phyloP scores from a whole-genome alignment of 305 asterid species.

The Withania somnifera region DNA sequence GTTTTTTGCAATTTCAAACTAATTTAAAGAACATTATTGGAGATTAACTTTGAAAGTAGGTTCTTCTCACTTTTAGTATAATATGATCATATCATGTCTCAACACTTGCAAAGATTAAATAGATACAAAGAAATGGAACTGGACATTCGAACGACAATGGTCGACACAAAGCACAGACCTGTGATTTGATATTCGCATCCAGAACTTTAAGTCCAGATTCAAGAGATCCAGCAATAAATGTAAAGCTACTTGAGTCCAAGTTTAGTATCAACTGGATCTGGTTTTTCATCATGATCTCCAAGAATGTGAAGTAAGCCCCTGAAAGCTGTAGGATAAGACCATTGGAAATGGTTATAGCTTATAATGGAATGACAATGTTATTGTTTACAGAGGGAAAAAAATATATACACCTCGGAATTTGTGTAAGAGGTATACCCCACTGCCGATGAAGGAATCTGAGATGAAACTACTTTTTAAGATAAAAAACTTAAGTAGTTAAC shows the following conservation, averaged over 20 bases:
- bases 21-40: no score
- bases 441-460: neutral
- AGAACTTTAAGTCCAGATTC: conserved; percentile 93
- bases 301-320: conserved; percentile 77
- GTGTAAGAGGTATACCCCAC: neutral
- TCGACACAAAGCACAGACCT: conserved; percentile 31
- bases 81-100: neutral
- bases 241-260: conserved; percentile 73
- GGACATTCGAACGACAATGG: neutral
- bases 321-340: conserved; percentile 49
- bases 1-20: no score
- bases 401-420: neutral
- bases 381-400: neutral
- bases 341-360: neutral
- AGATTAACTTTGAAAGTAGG: no score
- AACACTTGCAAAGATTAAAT: neutral
- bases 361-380: neutral
- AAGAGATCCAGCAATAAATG: conserved; percentile 85
- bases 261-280: conserved; percentile 62
- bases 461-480: neutral
- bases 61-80: neutral
- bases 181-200: conserved; percentile 76
- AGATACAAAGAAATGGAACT: neutral
- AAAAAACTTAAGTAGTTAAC: neutral
- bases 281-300: conserved; percentile 84